These are phyloP conservation scores for Kodamaea laetipori DNA, from an alignment of 805 yeast genomes.

Conservation along the genomic window DNA sequence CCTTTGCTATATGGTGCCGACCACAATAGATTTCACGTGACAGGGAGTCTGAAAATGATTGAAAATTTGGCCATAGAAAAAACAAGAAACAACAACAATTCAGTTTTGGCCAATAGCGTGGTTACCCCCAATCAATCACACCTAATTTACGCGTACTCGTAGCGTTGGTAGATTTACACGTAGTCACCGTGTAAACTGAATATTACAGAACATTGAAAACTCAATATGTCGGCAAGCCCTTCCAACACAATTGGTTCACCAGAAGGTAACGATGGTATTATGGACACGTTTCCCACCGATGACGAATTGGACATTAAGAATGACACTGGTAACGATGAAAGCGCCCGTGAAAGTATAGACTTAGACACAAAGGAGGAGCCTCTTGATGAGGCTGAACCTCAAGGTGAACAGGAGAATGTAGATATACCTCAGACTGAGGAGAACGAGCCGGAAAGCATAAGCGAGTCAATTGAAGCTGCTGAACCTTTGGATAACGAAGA, in stretches of 20 bases:
- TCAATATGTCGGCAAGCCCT: slow-evolving; percentile 9
- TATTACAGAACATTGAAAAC: background rate
- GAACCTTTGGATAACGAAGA: slow-evolving; percentile 3
- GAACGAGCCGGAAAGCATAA: background rate
- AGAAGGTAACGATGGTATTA: background rate
- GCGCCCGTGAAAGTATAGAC: slow-evolving; percentile 2
- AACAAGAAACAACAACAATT: slow-evolving; percentile 8
- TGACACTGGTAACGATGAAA: slow-evolving; percentile 8
- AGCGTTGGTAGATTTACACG: background rate
- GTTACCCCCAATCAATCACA: slow-evolving; percentile 7
- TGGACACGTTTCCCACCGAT: slow-evolving; percentile 4
- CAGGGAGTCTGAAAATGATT: slow-evolving; percentile 1
- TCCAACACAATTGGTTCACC: slow-evolving; percentile 9
- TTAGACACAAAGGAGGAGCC: slow-evolving; percentile 8
- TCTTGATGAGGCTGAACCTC: slow-evolving; percentile 7
- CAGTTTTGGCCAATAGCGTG: slow-evolving; percentile 4
- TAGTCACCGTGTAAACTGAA: too few relatives aligned
- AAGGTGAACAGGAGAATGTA: background rate
- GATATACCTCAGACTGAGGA: background rate
- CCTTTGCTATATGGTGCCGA: too few relatives aligned
- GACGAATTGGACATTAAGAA: slow-evolving; percentile 1
- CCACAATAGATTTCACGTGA: slow-evolving; percentile 1
- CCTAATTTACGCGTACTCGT: slow-evolving; percentile 1
- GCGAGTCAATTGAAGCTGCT: slow-evolving; percentile 12
- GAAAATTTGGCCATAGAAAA: slow-evolving; percentile 7